Conservation (phyloP, 2,329 filamentous ascomycete genomes). For the Fusarium palustre region DNA sequence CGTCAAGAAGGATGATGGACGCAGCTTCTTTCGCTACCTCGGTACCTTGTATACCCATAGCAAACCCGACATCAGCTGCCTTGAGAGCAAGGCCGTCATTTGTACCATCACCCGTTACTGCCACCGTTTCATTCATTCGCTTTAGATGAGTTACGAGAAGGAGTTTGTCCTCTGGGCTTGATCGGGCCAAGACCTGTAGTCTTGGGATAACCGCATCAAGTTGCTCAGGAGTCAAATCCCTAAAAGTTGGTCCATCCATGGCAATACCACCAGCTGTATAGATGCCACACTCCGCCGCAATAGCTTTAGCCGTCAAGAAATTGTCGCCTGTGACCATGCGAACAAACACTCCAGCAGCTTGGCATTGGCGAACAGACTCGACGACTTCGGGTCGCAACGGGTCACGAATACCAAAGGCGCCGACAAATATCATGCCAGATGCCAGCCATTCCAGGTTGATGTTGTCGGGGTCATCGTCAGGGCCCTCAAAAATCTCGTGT, state of each 20-base stretch:
- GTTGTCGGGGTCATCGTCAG: conserved; percentile 51
- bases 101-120: conserved; percentile 74
- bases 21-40: conserved; percentile 76
- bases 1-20: conserved; percentile 75
- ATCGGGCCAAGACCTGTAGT: conserved; percentile 65
- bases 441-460: conserved; percentile 54
- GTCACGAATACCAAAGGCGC: conserved; percentile 74
- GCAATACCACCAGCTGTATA: conserved; percentile 70
- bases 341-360: conserved; percentile 71
- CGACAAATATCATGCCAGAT: conserved; percentile 77
- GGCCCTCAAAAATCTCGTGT: conserved; percentile 72
- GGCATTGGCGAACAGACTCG: conserved; percentile 69
- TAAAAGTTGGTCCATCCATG: conserved; percentile 74
- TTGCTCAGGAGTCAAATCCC: conserved; percentile 65
- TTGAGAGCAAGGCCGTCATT: conserved; percentile 75
- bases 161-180: conserved; percentile 69
- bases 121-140: conserved; percentile 67
- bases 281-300: conserved; percentile 73
- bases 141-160: conserved; percentile 68
- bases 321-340: conserved; percentile 68
- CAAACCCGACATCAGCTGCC: conserved; percentile 75
- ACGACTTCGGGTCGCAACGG: conserved; percentile 70
- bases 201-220: conserved; percentile 64
- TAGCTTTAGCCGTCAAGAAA: conserved; percentile 71
- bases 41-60: conserved; percentile 75